Percentiles rank a stretch among this genome's conserved stretches.
These are phyloP conservation scores for Brassica hybrid DNA, from an alignment of 441 rosid species.

Conservation along the genomic window DNA sequence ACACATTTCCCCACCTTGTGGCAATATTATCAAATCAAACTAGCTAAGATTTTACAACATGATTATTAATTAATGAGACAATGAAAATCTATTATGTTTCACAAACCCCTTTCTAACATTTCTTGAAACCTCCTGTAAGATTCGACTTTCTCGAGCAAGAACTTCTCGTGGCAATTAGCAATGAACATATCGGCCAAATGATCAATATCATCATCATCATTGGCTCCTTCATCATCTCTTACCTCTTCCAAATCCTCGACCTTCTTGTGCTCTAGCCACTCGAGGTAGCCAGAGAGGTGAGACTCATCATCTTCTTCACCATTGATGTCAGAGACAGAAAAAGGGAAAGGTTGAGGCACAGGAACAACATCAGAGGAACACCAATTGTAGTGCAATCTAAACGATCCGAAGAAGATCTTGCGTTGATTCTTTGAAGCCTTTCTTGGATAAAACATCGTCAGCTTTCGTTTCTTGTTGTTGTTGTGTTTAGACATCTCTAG, in stretches of 20 bases:
- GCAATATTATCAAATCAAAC: conserved; percentile 29
- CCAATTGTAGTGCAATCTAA: conserved; percentile 90
- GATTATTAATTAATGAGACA: conserved; percentile 16
- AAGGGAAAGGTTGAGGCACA: conserved; percentile 40
- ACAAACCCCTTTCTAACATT: conserved; percentile 82
- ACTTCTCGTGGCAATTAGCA: conserved; percentile 79
- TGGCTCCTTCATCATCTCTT: conserved; percentile 8
- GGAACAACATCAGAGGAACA: conserved; percentile 81
- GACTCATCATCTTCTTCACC: conserved; percentile 46
- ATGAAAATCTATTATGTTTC: conserved; percentile 30
- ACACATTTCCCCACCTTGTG: conserved; percentile 32
- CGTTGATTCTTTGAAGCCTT: conserved; percentile 48
- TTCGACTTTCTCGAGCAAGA: conserved; percentile 86
- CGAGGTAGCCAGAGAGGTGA: conserved; percentile 77
- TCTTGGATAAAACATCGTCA: conserved; percentile 43
- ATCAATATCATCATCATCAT: conserved; percentile 58
- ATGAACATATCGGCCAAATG: conserved; percentile 82
- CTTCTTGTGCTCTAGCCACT: conserved; percentile 75
- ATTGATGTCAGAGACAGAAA: conserved; percentile 45
- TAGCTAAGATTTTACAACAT: conserved; percentile 40
- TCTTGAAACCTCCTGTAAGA: conserved; percentile 88
- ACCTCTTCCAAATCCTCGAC: conserved; percentile 25
- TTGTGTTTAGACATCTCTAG: conserved; percentile 48
- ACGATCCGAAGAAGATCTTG: conserved; percentile 75
- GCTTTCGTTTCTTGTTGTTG: conserved; percentile 48